Base-by-base conservation (phyloP, 2,329 filamentous ascomycete genomes). In the Beauveria rudraprayagi region DNA sequence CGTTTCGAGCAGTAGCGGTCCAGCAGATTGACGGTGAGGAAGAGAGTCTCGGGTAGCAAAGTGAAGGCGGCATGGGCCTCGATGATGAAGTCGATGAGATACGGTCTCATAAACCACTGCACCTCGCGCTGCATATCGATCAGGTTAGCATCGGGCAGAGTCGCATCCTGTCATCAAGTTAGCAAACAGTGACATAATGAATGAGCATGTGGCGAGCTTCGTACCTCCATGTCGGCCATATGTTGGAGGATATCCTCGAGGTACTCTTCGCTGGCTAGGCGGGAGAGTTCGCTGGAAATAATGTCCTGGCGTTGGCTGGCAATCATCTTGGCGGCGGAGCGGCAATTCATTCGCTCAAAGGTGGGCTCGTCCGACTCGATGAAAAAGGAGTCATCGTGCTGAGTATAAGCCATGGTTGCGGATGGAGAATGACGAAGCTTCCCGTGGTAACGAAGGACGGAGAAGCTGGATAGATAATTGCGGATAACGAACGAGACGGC, bases 71-170 rank as follows among this genome's bases (percentile, higher is more conserved):
- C 89, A 72, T 99, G 94, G 56, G 93, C 94, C 82, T 99, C 94
- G 69, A 97, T 89, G 67, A 99, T 84, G 77, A 99, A 99, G 79
- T 99, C 94, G 72, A 99, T 90, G 41, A 99, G 87, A 75, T 97
- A 97, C 0, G 94, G 94, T 69, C 94, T 83, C 94, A 99, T 99
- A 78, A 95, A 97, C 94, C 94, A 99, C 73, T 97, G 92, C 65
- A 99, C 97, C 82, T 99, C 94, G 66, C 92, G 92, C 77, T 99
- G 94, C 76, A 97, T 97, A 75, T 99, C 94, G 74, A 99, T 99
- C 41, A 95, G 92, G 74, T 93, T 93, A 73, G 96, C 93, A 75
- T 99, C 94, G 59, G 94, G 91, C 66, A 97, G 81, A 30, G 94
- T 97, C 76, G 95, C 89, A 70, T 88, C 84, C 83, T 84, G 51